Percentiles rank a stretch among this genome's conserved stretches.
Conservation (phyloP, 202 grass and related monocot species). For the Sporobolus alterniflorus region DNA sequence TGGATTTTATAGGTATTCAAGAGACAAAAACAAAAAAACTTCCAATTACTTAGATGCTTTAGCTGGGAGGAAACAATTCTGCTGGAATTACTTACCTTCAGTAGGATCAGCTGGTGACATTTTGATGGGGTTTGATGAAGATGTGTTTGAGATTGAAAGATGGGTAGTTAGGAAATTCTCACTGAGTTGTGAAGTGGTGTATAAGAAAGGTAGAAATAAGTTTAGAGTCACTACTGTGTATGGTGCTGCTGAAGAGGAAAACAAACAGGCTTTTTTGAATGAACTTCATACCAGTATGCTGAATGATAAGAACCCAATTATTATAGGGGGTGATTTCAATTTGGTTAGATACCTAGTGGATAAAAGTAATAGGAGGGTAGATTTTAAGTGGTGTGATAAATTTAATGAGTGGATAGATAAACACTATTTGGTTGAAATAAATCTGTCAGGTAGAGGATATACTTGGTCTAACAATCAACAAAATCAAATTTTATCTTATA, state of each 20-base stretch:
- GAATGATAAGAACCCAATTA: background rate
- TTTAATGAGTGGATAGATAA: background rate
- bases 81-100: background rate
- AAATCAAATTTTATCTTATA: background rate
- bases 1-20: background rate
- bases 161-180: background rate
- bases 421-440: background rate
- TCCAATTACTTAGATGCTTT: background rate
- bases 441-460: background rate
- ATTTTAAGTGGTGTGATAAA: background rate
- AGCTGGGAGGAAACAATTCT: too few species aligned
- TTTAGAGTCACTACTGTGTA: background rate
- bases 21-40: background rate
- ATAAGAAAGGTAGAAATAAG: background rate
- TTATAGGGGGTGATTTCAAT: too few species aligned
- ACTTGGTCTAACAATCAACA: background rate
- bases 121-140: background rate
- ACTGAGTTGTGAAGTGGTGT: rapidly evolving
- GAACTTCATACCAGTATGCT: too few species aligned
- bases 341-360: background rate
- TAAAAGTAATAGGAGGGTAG: background rate
- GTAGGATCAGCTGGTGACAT: background rate
- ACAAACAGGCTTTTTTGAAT: background rate
- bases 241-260: background rate
- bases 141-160: background rate